Evolutionary conservation across 331 rosid species (phyloP).

Genomic region (Pyracantha coccinea): DNA sequence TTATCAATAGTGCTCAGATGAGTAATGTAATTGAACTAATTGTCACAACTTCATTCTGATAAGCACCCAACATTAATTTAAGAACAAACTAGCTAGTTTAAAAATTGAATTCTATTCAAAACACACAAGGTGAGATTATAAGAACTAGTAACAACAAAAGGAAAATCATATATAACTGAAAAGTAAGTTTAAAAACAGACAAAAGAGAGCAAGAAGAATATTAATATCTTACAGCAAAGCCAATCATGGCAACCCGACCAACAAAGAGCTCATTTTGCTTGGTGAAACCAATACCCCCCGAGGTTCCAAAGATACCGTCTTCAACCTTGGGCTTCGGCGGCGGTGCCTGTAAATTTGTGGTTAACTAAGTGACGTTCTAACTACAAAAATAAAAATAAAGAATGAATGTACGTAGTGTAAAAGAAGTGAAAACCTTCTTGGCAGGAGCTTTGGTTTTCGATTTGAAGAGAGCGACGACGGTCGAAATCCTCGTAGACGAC

Average conservation of each 20-base stretch:
- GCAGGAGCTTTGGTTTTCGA: conserved; percentile 72
- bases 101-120: no score
- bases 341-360: conserved; percentile 31
- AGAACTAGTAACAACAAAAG: neutral
- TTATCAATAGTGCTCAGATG: no score
- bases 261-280: conserved; percentile 96
- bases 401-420: neutral
- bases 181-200: neutral
- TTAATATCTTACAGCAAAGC: conserved; percentile 69
- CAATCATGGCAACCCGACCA: conserved; percentile 95
- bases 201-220: neutral
- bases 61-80: no score
- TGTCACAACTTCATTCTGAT: no score
- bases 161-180: neutral
- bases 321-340: conserved; percentile 73
- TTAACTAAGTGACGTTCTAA: no score
- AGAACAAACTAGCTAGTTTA: no score
- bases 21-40: no score
- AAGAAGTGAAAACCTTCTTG: conserved; percentile 52
- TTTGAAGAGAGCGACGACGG: conserved; percentile 60
- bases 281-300: conserved; percentile 95
- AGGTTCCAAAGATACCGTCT: conserved; percentile 92
- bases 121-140: neutral
- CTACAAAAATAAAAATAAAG: no score
- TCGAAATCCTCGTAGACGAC: conserved; percentile 15